Conservation (phyloP, 306 rosid genomes). For the Dryas drummondii region DNA sequence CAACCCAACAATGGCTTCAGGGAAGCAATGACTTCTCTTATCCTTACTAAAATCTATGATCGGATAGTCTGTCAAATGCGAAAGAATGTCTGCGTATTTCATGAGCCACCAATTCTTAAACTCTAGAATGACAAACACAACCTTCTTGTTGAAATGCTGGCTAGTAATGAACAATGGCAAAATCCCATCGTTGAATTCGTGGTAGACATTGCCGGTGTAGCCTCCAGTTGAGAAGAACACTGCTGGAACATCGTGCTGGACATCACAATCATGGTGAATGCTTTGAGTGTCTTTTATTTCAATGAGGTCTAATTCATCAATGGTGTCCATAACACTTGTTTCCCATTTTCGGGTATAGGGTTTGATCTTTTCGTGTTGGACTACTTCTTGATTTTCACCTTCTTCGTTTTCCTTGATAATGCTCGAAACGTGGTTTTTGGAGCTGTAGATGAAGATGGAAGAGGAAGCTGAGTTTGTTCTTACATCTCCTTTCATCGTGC, state of each 20-base stretch:
- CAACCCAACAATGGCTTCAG: conserved; percentile 75
- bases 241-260: conserved; percentile 74
- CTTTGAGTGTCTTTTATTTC: conserved; percentile 38
- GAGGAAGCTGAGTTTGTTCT: conserved; percentile 64
- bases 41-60: conserved; percentile 51
- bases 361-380: conserved; percentile 62
- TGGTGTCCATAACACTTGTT: conserved; percentile 59
- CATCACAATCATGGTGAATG: conserved; percentile 47
- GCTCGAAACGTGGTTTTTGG: conserved; percentile 12
- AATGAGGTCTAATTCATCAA: conserved; percentile 60
- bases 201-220: conserved; percentile 88
- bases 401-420: not conserved
- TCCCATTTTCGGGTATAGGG: conserved; percentile 97
- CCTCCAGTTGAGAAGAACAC: conserved; percentile 92
- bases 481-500: conserved; percentile 83
- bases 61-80: conserved; percentile 63
- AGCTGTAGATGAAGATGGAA: conserved; percentile 59
- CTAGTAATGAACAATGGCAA: conserved; percentile 79
- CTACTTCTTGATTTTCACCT: not conserved
- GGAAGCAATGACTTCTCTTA: conserved; percentile 74
- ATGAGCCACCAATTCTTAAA: conserved; percentile 83
- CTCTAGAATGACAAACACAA: conserved; percentile 78
- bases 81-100: conserved; percentile 77
- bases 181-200: conserved; percentile 91
- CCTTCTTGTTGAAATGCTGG: conserved; percentile 63